Conservation (phyloP, 768 basidiomycete genomes). For the Kwoniella sp. region DNA sequence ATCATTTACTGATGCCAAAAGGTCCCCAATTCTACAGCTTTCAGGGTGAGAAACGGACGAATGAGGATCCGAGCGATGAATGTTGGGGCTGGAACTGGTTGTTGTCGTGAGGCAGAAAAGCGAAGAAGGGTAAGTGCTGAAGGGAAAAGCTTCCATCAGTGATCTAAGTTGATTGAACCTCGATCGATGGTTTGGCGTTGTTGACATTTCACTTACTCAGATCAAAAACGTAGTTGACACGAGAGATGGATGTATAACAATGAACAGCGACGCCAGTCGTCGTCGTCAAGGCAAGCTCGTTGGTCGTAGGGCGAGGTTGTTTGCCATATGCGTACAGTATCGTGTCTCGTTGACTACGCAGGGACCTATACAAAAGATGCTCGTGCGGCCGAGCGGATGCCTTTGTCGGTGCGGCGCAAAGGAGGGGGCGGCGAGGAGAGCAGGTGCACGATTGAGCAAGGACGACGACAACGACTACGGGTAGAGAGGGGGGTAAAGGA, state of each 20-base stretch:
- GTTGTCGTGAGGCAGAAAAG: background rate
- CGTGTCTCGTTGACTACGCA: background rate
- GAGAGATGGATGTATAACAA: no score
- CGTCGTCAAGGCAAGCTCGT: constrained; percentile 1
- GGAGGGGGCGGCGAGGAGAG: background rate
- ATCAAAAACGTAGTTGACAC: no score
- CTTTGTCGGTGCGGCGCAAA: constrained; percentile 3
- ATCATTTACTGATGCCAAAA: background rate
- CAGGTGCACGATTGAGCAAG: background rate
- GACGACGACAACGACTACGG: background rate
- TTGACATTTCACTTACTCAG: background rate
- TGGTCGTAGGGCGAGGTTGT: background rate
- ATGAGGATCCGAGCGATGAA: background rate
- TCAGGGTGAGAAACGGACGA: background rate
- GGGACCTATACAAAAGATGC: background rate
- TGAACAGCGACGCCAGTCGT: background rate
- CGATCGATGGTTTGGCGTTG: no score
- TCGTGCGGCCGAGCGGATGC: background rate
- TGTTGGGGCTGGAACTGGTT: background rate
- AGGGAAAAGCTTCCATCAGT: background rate
- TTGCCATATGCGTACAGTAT: background rate
- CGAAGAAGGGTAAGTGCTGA: background rate
- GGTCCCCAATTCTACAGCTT: background rate
- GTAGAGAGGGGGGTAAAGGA: constrained; percentile 1
- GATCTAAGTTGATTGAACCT: background rate